phyloP scores from a whole-genome alignment of 2,329 filamentous ascomycete genomes.

The Juglanconis oblonga region DNA sequence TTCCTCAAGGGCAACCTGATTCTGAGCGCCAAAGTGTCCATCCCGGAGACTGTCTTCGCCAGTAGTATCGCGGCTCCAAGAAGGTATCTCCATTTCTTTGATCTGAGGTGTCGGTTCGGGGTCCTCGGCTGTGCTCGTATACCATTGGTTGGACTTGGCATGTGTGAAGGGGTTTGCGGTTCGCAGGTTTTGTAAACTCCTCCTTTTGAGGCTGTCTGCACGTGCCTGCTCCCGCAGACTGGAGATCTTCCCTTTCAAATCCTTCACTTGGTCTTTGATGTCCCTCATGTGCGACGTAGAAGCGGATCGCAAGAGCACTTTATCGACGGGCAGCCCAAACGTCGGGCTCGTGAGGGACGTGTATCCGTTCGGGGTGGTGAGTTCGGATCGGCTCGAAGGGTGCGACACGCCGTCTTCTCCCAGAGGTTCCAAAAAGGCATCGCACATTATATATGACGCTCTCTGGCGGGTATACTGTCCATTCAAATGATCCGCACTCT shows the following conservation, averaged over 20 bases:
- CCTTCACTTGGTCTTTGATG: conserved; percentile 81
- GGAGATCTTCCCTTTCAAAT: conserved; percentile 81
- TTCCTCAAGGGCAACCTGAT: conserved; percentile 26
- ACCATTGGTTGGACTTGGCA: conserved; percentile 56
- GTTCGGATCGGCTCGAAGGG: background rate
- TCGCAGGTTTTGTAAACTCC: conserved; percentile 72
- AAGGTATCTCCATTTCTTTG: conserved; percentile 16
- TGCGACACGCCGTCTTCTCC: conserved; percentile 48
- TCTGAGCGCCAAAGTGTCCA: conserved; percentile 16
- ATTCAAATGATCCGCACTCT: conserved; percentile 40
- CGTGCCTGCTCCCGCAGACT: conserved; percentile 73
- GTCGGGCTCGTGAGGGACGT: conserved; percentile 44
- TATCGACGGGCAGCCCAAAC: conserved; percentile 39
- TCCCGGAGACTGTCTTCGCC: conserved; percentile 19
- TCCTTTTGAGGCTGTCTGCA: conserved; percentile 73
- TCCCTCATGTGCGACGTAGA: conserved; percentile 72
- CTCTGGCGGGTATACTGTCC: conserved; percentile 27
- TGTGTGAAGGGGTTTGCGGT: conserved; percentile 78
- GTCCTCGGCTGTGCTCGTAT: conserved; percentile 26
- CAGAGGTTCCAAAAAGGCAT: conserved; percentile 45
- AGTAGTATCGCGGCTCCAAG: conserved; percentile 4
- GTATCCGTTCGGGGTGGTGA: conserved; percentile 21
- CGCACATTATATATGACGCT: conserved; percentile 37
- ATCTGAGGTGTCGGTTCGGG: conserved; percentile 13
- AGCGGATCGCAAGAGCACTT: conserved; percentile 59